A percentile compares a stretch with the other conserved stretches of the same genome.
These are phyloP conservation scores for Pinus albicaulis DNA, from an alignment of 75 land plant species.

Conservation along the genomic window DNA sequence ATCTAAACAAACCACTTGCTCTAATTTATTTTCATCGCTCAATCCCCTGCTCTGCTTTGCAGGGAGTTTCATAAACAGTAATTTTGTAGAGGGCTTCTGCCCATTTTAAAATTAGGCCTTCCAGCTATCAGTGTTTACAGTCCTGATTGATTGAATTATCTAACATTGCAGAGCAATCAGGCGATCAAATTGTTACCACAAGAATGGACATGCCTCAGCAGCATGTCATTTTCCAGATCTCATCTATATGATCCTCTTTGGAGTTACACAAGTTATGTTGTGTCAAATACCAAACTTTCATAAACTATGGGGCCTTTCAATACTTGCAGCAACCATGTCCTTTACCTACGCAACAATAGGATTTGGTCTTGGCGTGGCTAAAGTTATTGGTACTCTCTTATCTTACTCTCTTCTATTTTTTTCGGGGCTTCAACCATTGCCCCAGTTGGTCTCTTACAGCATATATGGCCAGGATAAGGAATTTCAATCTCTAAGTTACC, in stretches of 20 bases:
- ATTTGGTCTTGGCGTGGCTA: conserved; percentile 65
- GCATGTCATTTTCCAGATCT: conserved; percentile 9
- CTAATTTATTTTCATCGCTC: background rate
- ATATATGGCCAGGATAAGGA: background rate
- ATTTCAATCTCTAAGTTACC: background rate
- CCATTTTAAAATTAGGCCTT: background rate
- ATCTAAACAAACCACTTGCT: background rate
- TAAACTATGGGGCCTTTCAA: conserved; percentile 69
- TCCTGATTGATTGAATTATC: background rate
- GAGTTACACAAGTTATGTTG: conserved; percentile 52
- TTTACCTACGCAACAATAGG: conserved; percentile 52
- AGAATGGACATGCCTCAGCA: conserved; percentile 6
- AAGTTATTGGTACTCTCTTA: conserved; percentile 20
- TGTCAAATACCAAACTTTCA: conserved; percentile 88
- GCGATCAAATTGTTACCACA: conserved; percentile 21
- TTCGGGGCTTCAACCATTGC: too few relatives aligned
- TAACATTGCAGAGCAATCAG: conserved; percentile 18
- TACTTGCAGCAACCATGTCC: conserved; percentile 30
- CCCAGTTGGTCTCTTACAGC: background rate
- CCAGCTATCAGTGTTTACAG: conserved; percentile 36
- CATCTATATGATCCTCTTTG: conserved; percentile 70
- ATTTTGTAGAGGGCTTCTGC: background rate
- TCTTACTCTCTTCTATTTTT: background rate
- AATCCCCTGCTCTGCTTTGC: background rate
- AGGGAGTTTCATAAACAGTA: background rate